Evolutionary conservation across 331 rosid species (phyloP), one percentile per base, ranked within the genome.

Genomic region (Malus hybrid): DNA sequence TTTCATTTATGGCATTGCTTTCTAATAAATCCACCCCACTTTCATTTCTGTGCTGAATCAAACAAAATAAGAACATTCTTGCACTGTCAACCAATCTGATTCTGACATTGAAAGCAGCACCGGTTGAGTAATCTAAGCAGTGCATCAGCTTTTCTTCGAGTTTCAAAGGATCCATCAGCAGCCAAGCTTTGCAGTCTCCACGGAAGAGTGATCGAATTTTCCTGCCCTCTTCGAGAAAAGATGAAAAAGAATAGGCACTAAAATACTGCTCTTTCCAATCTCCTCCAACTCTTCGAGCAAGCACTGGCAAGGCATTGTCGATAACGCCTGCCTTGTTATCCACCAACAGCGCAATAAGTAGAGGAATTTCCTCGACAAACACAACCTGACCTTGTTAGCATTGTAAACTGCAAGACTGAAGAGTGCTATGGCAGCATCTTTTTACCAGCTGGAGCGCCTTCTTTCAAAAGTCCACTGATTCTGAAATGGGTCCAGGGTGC

Each of bases 161-260:
- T 24, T 24, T 24, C 24, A 24, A 24, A 24, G 24, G 24, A 24
- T 24, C 24, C 24, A 24, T 24, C 24, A 24, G 24, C 24, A 24
- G 24, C 24, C 24, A 24, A 24, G 24, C 24, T 24, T 24, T 24
- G 24, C 66, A 93, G 68, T 33, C 98, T 96, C 72, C 89, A 71
- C 6, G 91, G 50, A 70, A 93, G 87, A 1, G 95, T 88, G 70
- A 91, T 84, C 1, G 96, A 84, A 63, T 89, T 88, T 63, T 91
- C 98, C 80, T 90, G 90, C 79, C 96, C 98, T 80, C 89, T 91
- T 5, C 83, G 80, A 60, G 98, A 93, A 26, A 78, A 89, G 91
- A 80, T 89, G 95, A 75, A 87, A 79, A 13, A 89, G 94, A 79
- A 90, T 79, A 52, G 94, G 88, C 71, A 91, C 84, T 79, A 93